Percentiles rank a stretch among this genome's conserved stretches.
Conservation (phyloP, 176 grass and related monocot genomes). For the Tuctoria greenei region DNA sequence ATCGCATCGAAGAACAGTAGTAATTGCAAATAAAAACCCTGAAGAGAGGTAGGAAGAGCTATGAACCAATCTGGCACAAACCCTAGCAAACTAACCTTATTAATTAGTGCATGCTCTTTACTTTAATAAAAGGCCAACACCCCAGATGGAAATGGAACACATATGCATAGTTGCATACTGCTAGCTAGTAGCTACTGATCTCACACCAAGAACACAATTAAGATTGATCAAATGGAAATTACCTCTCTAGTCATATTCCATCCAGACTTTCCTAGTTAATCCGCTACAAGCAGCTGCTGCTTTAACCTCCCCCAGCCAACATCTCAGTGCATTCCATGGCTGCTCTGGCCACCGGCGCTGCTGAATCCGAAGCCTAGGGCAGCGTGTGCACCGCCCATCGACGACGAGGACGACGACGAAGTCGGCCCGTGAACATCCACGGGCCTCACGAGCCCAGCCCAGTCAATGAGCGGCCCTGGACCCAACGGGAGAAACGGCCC, state of each 20-base stretch:
- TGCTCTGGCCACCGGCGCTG: constrained; percentile 47
- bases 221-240: constrained; percentile 50
- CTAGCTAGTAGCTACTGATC: not conserved
- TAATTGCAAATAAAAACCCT: not conserved
- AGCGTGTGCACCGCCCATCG: constrained; percentile 60
- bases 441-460: constrained; percentile 39
- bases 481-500: constrained; percentile 42
- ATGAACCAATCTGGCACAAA: constrained; percentile 15
- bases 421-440: constrained; percentile 62
- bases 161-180: not conserved
- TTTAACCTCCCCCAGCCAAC: no score
- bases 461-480: constrained; percentile 39
- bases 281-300: not conserved
- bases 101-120: constrained; percentile 2
- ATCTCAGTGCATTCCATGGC: constrained; percentile 62
- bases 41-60: not conserved
- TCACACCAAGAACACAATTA: constrained; percentile 6
- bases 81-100: constrained; percentile 37
- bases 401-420: constrained; percentile 73
- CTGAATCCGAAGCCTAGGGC: constrained; percentile 66
- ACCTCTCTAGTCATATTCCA: constrained; percentile 67
- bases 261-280: constrained; percentile 47
- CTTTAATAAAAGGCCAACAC: constrained; percentile 28
- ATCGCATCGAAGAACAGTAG: not conserved
- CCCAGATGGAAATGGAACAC: not conserved